These are phyloP conservation scores for Pythium insidiosum DNA, from an alignment of 352 stramenopile species.

Conservation along the genomic window DNA sequence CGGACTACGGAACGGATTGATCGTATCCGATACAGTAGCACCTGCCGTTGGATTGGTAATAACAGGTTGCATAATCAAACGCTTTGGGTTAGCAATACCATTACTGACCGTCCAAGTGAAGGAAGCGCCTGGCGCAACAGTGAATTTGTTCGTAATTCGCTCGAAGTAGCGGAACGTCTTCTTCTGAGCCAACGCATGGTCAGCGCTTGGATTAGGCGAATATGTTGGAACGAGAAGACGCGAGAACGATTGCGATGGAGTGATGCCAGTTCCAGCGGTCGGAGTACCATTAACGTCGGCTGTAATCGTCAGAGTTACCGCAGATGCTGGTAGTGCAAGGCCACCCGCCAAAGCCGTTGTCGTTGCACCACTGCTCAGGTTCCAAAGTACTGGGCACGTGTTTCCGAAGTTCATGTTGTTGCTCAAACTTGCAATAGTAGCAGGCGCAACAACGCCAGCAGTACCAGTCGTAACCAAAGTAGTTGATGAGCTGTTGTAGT, in stretches of 20 bases:
- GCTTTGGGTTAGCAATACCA: conserved; percentile 11
- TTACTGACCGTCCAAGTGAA: conserved; percentile 10
- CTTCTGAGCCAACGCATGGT: conserved; percentile 2
- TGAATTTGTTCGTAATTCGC: conserved; percentile 10
- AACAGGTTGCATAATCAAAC: conserved; percentile 11
- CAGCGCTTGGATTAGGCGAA: conserved; percentile 3
- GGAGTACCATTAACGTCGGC: conserved; percentile 6
- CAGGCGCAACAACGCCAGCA: conserved; percentile 4
- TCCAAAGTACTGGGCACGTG: conserved; percentile 7
- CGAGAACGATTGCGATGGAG: conserved; percentile 5
- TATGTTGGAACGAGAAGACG: conserved; percentile 6
- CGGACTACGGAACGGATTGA: conserved; percentile 12
- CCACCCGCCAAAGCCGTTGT: conserved; percentile 2
- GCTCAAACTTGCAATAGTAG: conserved; percentile 8
- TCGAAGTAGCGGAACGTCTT: conserved; percentile 10
- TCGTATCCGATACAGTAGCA: conserved; percentile 10
- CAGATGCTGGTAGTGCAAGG: conserved; percentile 2
- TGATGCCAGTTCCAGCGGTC: conserved; percentile 1
- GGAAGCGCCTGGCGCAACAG: conserved; percentile 3
- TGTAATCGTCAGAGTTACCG: conserved; percentile 4
- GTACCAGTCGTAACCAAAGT: conserved; percentile 9
- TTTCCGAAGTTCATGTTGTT: conserved; percentile 16
- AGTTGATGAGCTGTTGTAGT: conserved; percentile 13
- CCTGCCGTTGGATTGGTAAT: conserved; percentile 9
- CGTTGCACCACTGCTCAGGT: conserved; percentile 2